Base-by-base conservation (phyloP, 352 stramenopile genomes). In the Globisporangium alternatum region DNA sequence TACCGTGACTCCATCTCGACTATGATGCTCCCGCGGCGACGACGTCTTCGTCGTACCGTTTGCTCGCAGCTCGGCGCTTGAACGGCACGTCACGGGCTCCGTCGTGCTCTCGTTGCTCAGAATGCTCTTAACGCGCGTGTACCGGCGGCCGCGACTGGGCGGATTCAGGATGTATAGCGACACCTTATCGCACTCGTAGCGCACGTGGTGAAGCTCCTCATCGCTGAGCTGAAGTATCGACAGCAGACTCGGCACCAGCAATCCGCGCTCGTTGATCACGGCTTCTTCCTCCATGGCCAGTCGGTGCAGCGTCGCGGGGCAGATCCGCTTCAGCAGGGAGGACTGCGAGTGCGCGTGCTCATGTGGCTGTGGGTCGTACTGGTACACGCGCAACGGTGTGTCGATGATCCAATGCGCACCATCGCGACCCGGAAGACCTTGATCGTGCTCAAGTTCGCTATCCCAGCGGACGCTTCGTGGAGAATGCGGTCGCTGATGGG, bases 391-490 rank as follows among this genome's bases (percentile, higher is more conserved):
- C 21, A 91, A 49, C 2, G 91, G 59, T 22, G 80, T 89, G 2
- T 67, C 52, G 30, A 92, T 78, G 52, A 91, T 65, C 0, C 79
- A 4, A 78, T 45, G 1, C 67, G 71, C 31, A 91, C 77, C 80
- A 92, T 89, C 1, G 74, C 72, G 8, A 71, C 49, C 6, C 85
- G 83, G 19, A 92, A 88, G 0, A 56, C 58, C 51, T 81, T 78
- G 10, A 89, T 66, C 0, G 82, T 91, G 59, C 82, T 90, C 56
- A 94, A 43, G 57, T 94, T 94, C 5, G 83, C 74, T n/a, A 92
- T 76, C 0, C 75, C 81, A 0, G 78, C 72, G 30, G 78, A 85
- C 4, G 78, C 78, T 68, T 92, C 83, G 3, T 77, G 49, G 28
- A 90, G 60, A 28, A 91, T 76, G 0, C 81, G 78, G 3, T 79